Evolutionary conservation across 2,329 filamentous ascomycete species (phyloP).

Genomic region (Penicillium rolfsii): DNA sequence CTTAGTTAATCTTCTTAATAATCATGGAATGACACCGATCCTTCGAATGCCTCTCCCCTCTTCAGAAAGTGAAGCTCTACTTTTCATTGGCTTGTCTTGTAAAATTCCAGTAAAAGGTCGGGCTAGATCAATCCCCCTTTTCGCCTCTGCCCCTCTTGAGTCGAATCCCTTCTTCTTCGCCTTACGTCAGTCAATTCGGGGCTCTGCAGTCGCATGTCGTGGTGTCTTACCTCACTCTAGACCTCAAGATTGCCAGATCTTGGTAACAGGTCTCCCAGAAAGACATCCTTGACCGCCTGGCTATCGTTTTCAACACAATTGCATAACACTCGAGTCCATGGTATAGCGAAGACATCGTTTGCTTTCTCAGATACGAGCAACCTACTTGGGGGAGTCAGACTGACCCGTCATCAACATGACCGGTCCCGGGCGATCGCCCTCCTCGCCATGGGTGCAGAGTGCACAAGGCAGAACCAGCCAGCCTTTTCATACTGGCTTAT

Average conservation of each 20-base stretch:
- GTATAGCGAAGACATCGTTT: constrained; percentile 10
- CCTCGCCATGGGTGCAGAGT: constrained; percentile 39
- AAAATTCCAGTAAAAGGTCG: not conserved
- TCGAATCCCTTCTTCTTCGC: constrained; percentile 7
- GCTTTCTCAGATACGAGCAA: not conserved
- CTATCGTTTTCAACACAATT: not conserved
- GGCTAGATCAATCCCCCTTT: constrained; percentile 25
- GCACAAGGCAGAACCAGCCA: constrained; percentile 22
- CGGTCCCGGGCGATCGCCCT: constrained; percentile 37
- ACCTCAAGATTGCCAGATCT: constrained; percentile 2
- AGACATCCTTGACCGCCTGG: not conserved
- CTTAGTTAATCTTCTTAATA: constrained; percentile 26
- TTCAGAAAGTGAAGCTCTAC: not conserved
- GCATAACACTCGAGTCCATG: constrained; percentile 8
- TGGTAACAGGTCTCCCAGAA: not conserved
- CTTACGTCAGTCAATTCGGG: constrained; percentile 23
- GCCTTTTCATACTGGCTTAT: constrained; percentile 24
- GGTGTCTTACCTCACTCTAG: constrained; percentile 1
- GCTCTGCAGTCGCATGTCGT: constrained; percentile 6
- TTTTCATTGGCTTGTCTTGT: constrained; percentile 16
- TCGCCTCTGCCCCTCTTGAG: constrained; percentile 21
- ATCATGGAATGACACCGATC: constrained; percentile 26
- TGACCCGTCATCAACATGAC: constrained; percentile 40
- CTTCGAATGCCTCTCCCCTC: constrained; percentile 13
- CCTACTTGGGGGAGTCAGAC: constrained; percentile 21